A percentile compares a stretch with the other conserved stretches of the same genome.
These are phyloP conservation scores for Talaromyces funiculosus DNA, from an alignment of 2,329 filamentous ascomycete genomes.

Conservation along the genomic window DNA sequence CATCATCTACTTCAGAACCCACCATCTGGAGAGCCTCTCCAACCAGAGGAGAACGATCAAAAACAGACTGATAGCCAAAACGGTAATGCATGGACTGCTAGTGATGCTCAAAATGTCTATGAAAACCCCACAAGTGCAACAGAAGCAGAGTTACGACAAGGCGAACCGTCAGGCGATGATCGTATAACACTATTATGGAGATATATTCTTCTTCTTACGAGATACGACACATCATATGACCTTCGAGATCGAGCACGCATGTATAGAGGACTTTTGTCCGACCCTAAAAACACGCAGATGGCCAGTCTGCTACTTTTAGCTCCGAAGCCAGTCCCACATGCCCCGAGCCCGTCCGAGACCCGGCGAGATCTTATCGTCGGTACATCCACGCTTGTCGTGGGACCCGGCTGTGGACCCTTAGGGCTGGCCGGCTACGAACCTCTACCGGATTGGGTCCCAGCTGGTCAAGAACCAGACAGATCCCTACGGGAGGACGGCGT, in stretches of 20 bases:
- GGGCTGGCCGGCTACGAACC: conserved; percentile 72
- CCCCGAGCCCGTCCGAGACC: conserved; percentile 80
- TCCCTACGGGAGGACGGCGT: conserved; percentile 60
- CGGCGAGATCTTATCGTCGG: conserved; percentile 74
- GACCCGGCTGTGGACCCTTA: conserved; percentile 65
- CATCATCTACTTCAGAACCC: conserved; percentile 64
- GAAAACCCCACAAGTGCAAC: conserved; percentile 21
- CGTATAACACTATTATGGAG: conserved; percentile 74
- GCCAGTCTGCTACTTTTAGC: conserved; percentile 86
- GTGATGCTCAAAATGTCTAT: conserved; percentile 19
- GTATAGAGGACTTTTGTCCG: conserved; percentile 75
- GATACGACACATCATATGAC: conserved; percentile 93
- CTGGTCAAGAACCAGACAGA: conserved; percentile 73
- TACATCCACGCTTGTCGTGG: conserved; percentile 78
- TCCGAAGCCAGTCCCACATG: conserved; percentile 88
- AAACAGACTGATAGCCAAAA: not conserved
- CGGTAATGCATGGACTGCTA: conserved; percentile 29
- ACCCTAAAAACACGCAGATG: conserved; percentile 70
- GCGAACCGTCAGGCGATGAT: conserved; percentile 39
- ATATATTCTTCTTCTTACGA: conserved; percentile 75
- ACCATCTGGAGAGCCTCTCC: conserved; percentile 17
- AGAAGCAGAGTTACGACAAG: conserved; percentile 25
- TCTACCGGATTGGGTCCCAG: conserved; percentile 77
- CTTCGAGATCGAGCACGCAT: conserved; percentile 85
- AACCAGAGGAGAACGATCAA: not conserved